phyloP scores from a whole-genome alignment of 139 green algal genomes.

The Nannochloris sp. region DNA sequence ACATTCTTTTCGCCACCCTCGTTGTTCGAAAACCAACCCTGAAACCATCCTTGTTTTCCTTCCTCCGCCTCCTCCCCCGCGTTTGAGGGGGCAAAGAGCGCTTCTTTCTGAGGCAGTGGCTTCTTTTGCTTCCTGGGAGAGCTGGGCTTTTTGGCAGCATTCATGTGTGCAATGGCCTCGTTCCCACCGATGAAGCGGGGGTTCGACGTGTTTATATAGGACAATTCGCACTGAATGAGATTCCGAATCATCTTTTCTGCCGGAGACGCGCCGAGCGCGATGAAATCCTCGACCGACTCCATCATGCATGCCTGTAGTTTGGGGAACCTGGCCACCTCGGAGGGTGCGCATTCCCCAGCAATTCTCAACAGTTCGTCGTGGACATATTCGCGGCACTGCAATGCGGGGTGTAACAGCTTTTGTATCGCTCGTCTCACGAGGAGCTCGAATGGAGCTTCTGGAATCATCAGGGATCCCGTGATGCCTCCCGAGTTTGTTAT shows the following conservation, averaged over 20 bases:
- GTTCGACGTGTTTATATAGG: conserved; percentile 96
- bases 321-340: conserved; percentile 60
- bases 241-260: conserved; percentile 54
- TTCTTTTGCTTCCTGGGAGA: background rate
- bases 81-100: conserved; percentile 6
- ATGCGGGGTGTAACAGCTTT: conserved; percentile 56
- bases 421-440: conserved; percentile 68
- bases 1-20: background rate
- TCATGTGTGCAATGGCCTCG: conserved; percentile 49
- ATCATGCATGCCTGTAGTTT: conserved; percentile 44
- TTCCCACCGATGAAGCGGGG: conserved; percentile 78
- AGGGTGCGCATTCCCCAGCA: conserved; percentile 53
- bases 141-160: too few relatives aligned
- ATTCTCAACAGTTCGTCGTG: conserved; percentile 78
- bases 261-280: conserved; percentile 49
- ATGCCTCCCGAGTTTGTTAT: conserved; percentile 88
- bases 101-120: conserved; percentile 25
- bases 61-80: background rate
- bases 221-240: conserved; percentile 74
- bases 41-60: background rate
- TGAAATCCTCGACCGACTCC: conserved; percentile 62
- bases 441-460: conserved; percentile 92
- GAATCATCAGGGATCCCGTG: conserved; percentile 70
- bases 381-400: conserved; percentile 64
- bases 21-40: conserved; percentile 20